A percentile compares a stretch with the other conserved stretches of the same genome.
phyloP scores from a whole-genome alignment of 306 rosid genomes.

The Vigna trinervia region DNA sequence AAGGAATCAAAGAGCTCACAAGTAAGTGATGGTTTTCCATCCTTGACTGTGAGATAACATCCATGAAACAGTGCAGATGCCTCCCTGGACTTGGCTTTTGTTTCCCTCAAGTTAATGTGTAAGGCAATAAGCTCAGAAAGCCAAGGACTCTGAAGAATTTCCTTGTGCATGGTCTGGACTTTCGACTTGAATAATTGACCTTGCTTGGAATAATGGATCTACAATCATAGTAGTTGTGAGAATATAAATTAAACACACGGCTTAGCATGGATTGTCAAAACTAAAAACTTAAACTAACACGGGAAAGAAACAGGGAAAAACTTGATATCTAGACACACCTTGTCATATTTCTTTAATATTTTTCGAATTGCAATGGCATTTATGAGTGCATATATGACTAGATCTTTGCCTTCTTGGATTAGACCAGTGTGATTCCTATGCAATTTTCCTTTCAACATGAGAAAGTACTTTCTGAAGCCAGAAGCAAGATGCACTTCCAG shows the following conservation, averaged over 20 bases:
- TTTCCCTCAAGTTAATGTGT: constrained; percentile 76
- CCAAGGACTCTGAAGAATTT: constrained; percentile 97
- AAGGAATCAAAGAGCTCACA: constrained; percentile 75
- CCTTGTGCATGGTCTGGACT: constrained; percentile 82
- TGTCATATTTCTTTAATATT: constrained; percentile 89
- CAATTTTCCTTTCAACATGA: constrained; percentile 67
- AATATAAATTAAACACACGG: not conserved
- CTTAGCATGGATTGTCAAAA: constrained; percentile 16
- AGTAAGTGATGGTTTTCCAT: constrained; percentile 80
- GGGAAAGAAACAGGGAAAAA: not conserved
- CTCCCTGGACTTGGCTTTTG: constrained; percentile 44
- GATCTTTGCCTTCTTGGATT: constrained; percentile 73
- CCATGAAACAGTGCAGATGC: constrained; percentile 60
- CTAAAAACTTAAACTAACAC: not conserved
- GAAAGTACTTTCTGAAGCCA: constrained; percentile 74
- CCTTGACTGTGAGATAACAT: constrained; percentile 63
- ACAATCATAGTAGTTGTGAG: constrained; percentile 28
- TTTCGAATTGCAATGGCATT: constrained; percentile 83
- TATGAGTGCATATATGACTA: constrained; percentile 84
- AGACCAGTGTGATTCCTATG: constrained; percentile 53
- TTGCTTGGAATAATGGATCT: constrained; percentile 97
- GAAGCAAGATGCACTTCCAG: constrained; percentile 80
- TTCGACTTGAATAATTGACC: constrained; percentile 90
- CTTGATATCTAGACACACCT: constrained; percentile 55
- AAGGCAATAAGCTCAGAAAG: constrained; percentile 89